phyloP scores from a whole-genome alignment of 1,284 basidiomycete genomes.

The Naganishia sp. region DNA sequence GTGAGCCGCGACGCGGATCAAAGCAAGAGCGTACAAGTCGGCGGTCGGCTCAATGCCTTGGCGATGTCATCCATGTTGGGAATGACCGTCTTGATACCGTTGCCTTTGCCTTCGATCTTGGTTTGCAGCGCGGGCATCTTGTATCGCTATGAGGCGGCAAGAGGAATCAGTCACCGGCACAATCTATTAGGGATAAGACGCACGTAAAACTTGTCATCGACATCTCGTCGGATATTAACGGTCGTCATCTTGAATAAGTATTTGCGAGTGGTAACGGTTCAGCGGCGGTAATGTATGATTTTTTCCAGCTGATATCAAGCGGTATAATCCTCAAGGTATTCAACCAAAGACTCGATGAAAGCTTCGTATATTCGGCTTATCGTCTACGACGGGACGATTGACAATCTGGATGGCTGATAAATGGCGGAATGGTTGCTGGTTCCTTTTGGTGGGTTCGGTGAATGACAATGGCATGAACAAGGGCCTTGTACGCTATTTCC shows the following conservation, averaged over 20 bases:
- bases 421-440: slow-evolving; percentile 25
- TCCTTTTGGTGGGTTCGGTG: slow-evolving; percentile 26
- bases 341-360: slow-evolving; percentile 28
- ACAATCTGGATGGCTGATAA: slow-evolving; percentile 20
- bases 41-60: slow-evolving; percentile 89
- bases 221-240: slow-evolving; percentile 97
- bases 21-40: slow-evolving; percentile 64
- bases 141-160: slow-evolving; percentile 9
- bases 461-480: slow-evolving; percentile 33
- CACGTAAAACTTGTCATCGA: slow-evolving; percentile 70
- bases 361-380: slow-evolving; percentile 24
- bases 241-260: slow-evolving; percentile 70
- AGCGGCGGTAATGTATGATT: neutral
- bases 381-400: slow-evolving; percentile 27
- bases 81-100: slow-evolving; percentile 98
- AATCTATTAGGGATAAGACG: slow-evolving; percentile 32
- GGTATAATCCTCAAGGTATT: neutral
- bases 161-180: neutral
- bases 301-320: too few relatives aligned
- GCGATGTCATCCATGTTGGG: slow-evolving; percentile 99
- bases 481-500: slow-evolving; percentile 14
- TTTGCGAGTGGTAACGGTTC: neutral
- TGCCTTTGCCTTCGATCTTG: slow-evolving; percentile 98
- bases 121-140: slow-evolving; percentile 91
- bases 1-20: too few relatives aligned